Evolutionary conservation across 192 early-diverging fungal species (phyloP).

Genomic region (Coemansia sp.): DNA sequence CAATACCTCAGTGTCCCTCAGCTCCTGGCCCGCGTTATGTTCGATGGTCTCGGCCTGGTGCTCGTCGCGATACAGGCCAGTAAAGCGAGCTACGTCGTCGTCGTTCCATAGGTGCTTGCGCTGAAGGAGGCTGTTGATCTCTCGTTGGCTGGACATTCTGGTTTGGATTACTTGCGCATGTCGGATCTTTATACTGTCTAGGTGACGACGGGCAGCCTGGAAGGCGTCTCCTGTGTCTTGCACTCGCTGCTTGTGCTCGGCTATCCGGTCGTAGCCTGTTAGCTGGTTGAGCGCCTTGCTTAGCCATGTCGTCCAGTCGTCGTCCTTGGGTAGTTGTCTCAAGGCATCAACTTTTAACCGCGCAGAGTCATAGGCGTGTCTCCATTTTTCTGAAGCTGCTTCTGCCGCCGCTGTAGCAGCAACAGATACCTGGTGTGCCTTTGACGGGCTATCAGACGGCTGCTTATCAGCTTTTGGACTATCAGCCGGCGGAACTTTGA

Average conservation of each 20-base stretch:
- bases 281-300: constrained; percentile 65
- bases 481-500: background rate
- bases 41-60: constrained; percentile 66
- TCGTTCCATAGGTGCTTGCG: constrained; percentile 77
- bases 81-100: constrained; percentile 75
- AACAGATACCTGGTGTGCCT: background rate
- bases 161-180: constrained; percentile 63
- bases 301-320: constrained; percentile 45
- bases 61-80: constrained; percentile 72
- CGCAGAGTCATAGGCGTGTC: constrained; percentile 17
- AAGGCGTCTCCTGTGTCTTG: constrained; percentile 54
- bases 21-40: constrained; percentile 46
- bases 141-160: constrained; percentile 68
- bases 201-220: constrained; percentile 48
- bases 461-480: background rate
- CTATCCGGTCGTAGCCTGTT: constrained; percentile 72
- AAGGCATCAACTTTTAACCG: constrained; percentile 13
- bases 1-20: constrained; percentile 60
- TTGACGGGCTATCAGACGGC: background rate
- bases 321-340: constrained; percentile 33
- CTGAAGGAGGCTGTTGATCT: constrained; percentile 76
- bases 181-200: constrained; percentile 56
- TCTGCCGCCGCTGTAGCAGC: constrained; percentile 11
- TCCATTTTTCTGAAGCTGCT: constrained; percentile 23
- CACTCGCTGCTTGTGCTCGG: constrained; percentile 67